A percentile compares a stretch with the other conserved stretches of the same genome.
phyloP scores from a whole-genome alignment of 495 filamentous ascomycete genomes.

The Penicillium pancosmium region DNA sequence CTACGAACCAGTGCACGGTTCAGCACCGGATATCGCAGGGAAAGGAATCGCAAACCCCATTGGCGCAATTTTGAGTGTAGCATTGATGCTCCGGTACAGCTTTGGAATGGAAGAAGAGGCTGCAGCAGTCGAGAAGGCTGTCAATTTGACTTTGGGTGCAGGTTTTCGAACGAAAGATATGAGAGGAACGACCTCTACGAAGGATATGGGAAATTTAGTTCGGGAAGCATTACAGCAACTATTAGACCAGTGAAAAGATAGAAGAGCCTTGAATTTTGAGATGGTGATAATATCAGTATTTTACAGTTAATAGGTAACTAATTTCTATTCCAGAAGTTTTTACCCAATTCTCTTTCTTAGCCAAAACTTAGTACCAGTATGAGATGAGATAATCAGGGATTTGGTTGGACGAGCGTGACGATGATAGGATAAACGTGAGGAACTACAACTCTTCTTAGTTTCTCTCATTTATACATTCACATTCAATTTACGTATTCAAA shows the following conservation, averaged over 20 bases:
- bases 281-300: too few species aligned
- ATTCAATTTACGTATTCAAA: too few species aligned
- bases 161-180: slow-evolving; percentile 38
- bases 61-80: slow-evolving; percentile 66
- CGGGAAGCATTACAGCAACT: neutral
- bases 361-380: too few species aligned
- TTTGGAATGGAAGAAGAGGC: slow-evolving; percentile 34
- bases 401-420: too few species aligned
- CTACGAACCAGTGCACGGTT: slow-evolving; percentile 90
- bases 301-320: too few species aligned
- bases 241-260: neutral
- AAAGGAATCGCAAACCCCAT: slow-evolving; percentile 83
- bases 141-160: slow-evolving; percentile 29
- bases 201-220: slow-evolving; percentile 34
- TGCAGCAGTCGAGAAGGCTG: slow-evolving; percentile 33
- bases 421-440: too few species aligned
- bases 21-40: slow-evolving; percentile 85
- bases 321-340: too few species aligned
- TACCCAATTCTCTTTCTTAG: too few species aligned
- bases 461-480: too few species aligned
- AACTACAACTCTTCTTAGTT: too few species aligned
- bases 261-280: neutral
- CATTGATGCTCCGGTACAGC: slow-evolving; percentile 39
- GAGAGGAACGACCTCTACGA: slow-evolving; percentile 35
- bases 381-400: too few species aligned